Conservation (phyloP, 805 yeast genomes). For the Sungouiozyma intestinalis region DNA sequence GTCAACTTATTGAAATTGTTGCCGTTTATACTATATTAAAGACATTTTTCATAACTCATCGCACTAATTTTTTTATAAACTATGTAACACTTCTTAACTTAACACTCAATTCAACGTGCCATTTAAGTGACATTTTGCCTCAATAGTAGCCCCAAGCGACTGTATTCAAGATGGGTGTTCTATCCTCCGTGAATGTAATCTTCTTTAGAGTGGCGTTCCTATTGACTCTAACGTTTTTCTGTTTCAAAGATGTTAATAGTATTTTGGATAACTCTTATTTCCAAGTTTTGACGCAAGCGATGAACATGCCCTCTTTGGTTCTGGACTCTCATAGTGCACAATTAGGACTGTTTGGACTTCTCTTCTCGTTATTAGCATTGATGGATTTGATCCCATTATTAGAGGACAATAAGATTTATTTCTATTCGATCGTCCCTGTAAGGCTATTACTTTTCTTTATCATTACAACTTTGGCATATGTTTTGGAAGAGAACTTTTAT, state of each 20-base stretch:
- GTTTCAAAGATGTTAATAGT: conserved; percentile 38
- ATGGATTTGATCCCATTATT: conserved; percentile 51
- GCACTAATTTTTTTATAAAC: too few species aligned
- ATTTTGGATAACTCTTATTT: conserved; percentile 38
- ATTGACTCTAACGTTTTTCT: conserved; percentile 34
- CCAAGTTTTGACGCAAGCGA: conserved; percentile 47
- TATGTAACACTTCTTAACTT: too few species aligned
- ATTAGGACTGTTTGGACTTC: conserved; percentile 39
- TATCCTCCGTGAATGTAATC: conserved; percentile 39
- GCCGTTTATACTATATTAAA: too few species aligned
- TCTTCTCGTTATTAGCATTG: conserved; percentile 36
- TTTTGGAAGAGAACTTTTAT: conserved; percentile 32
- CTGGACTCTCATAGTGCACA: conserved; percentile 32
- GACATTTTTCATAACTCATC: too few species aligned
- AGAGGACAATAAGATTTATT: conserved; percentile 36
- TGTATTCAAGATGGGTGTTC: conserved; percentile 34
- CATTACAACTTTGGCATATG: conserved; percentile 40
- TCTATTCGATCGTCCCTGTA: conserved; percentile 50
- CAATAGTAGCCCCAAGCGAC: too few species aligned
- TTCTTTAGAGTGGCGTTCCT: conserved; percentile 40
- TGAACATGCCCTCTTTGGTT: conserved; percentile 35
- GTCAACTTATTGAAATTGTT: too few species aligned
- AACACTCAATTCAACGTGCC: too few species aligned
- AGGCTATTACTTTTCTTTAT: conserved; percentile 42
- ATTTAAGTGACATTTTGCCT: too few species aligned